Base-by-base conservation (phyloP, 2,329 filamentous ascomycete genomes). In the Phyllosticta citrichinensis region DNA sequence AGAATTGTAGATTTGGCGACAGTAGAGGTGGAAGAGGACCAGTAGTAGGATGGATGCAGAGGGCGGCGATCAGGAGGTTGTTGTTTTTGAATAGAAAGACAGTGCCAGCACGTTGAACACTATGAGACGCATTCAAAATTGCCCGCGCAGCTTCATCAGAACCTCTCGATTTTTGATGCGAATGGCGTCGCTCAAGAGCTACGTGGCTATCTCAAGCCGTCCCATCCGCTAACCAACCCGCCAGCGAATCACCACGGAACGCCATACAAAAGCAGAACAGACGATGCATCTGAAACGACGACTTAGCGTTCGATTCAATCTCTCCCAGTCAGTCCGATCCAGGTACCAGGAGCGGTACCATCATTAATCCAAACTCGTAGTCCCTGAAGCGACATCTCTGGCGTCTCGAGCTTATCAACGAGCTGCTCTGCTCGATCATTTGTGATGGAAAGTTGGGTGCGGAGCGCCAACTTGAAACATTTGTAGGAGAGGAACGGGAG, bases 1-100 rank as follows among this genome's bases (percentile, higher is more conserved):
- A 68, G 72, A 65, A 69, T 76, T 67, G 67, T 67, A 25, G 72
- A 75, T 63, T 65, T 76, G 60, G 71, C 73, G 59, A 30, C 8
- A 22, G 24, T 51, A 11, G 35, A 56, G 9, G 11, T 60, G 35
- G 20, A 6, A 12, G 10, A n/a, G 10, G 52, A 14, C 9, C 8
- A 24, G 12, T n/a, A 70, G 19, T 47, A 47, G 40, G 14, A 14
- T 8, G 40, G 14, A 17, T 12, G 17, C 35, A 14, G 17, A 40
- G 35, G 35, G 35, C 35, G 17, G 12, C 6, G 27, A 10, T 30
- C 9, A 10, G 2, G 27, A 30, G 27, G 5, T 5, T 30, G 27
- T 30, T 30, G 6, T 6, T 30, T 8, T 30, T 30, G 27, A 2
- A 30, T 30, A 10, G 27, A 30, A 30, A 30, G 25, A 27, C 9